Evolutionary conservation across 129 eudicot genomes (phyloP).

Genomic region (Pseudognaphalium luteoalbum): DNA sequence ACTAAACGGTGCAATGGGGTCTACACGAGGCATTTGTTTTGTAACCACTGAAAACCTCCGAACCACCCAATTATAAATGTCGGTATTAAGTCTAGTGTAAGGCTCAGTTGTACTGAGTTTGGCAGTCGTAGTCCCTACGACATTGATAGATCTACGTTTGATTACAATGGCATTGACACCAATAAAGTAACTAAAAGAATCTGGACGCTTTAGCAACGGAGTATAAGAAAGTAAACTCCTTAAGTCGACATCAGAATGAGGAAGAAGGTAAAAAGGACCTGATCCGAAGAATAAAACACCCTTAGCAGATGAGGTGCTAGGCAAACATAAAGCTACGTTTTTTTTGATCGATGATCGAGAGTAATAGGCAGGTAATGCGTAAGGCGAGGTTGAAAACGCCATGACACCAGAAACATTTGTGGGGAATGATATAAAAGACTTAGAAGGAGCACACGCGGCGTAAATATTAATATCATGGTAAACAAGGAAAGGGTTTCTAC

Average conservation of each 20-base stretch:
- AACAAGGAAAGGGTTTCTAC: slow-evolving; percentile 19
- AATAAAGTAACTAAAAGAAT: slow-evolving; percentile 23
- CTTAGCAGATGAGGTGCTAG: background rate
- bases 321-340: slow-evolving; percentile 24
- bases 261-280: slow-evolving; percentile 28
- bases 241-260: background rate
- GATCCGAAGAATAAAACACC: slow-evolving; percentile 22
- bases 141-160: background rate
- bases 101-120: slow-evolving; percentile 30
- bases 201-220: slow-evolving; percentile 8
- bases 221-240: slow-evolving; percentile 26
- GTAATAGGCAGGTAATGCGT: slow-evolving; percentile 36
- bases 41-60: slow-evolving; percentile 12
- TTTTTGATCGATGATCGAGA: slow-evolving; percentile 1
- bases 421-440: slow-evolving; percentile 30
- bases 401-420: slow-evolving; percentile 34
- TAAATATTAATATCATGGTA: slow-evolving; percentile 4
- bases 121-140: background rate
- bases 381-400: slow-evolving; percentile 39
- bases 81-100: slow-evolving; percentile 21
- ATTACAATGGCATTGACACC: slow-evolving; percentile 7
- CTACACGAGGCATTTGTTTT: slow-evolving; percentile 6
- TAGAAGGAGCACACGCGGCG: slow-evolving; percentile 43
- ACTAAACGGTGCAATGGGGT: slow-evolving; percentile 16
- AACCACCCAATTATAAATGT: slow-evolving; percentile 11